These are phyloP conservation scores for Colletotrichum tamarilloi DNA, from an alignment of 2,329 filamentous ascomycete genomes.

Conservation along the genomic window DNA sequence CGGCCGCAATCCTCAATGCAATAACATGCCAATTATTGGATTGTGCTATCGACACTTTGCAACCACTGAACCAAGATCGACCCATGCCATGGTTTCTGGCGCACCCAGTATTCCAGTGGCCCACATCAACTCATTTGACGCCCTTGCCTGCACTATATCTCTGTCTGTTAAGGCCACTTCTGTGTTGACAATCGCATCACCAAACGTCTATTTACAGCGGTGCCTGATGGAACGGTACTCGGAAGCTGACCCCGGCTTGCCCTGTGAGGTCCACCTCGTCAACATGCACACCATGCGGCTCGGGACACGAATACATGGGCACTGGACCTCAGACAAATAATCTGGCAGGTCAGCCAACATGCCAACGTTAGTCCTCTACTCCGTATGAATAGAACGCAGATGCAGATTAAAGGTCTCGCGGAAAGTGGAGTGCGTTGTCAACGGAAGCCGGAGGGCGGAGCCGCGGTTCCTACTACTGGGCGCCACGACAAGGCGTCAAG, in stretches of 20 bases:
- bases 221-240: background rate
- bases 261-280: background rate
- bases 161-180: background rate
- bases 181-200: conserved; percentile 3
- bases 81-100: background rate
- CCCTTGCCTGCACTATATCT: background rate
- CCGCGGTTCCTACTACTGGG: background rate
- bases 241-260: background rate
- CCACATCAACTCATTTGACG: background rate
- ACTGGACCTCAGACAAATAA: background rate
- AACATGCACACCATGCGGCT: conserved; percentile 19
- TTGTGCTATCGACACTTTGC: background rate
- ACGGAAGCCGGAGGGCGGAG: conserved; percentile 13
- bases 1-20: background rate
- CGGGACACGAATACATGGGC: background rate
- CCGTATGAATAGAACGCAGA: background rate
- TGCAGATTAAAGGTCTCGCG: background rate
- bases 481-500: background rate
- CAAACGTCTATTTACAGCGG: conserved; percentile 1
- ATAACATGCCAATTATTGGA: conserved; percentile 7
- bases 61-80: background rate
- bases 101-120: background rate
- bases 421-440: conserved; percentile 8
- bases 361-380: background rate
- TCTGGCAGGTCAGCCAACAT: background rate